Base-by-base conservation (phyloP, 345 rosid genomes). In the Anastatica hierochuntica region DNA sequence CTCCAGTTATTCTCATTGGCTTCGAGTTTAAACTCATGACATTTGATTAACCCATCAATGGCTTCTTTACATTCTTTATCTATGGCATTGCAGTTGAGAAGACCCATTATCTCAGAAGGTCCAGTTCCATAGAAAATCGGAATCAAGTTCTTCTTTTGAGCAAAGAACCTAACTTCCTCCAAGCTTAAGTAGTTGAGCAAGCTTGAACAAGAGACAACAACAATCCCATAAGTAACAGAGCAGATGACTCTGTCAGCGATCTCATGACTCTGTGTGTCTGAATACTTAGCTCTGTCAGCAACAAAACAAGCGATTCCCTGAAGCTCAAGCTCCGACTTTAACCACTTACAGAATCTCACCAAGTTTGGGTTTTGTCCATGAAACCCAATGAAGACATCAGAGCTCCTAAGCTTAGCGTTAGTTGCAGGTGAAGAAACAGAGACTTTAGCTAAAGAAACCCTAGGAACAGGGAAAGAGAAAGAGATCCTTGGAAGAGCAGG, bases 271-370 rank as follows among this genome's bases (percentile, higher is more conserved):
- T 90, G 95, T 9, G 60, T 63, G 55, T 84, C 83, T 0, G 88
- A 76, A 56, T 82, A 90, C 68, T 77, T 84, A 0, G 94, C 87
- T 68, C 94, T 74, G 36, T 90, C 97, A 5, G 90, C 94, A 12
- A 86, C 82, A 41, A 90, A 90, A 49, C 96, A 86, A 44, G 90
- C 97, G 47, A 90, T 86, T 2, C 97, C 96, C 70, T 86, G 90
- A 58, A 86, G 78, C 77, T 90, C 94, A 35, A 84, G 86, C 74
- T 90, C 96, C 13, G 96, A 90, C 70, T 86, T 90, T 18, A 90
- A 68, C 97, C 97, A 90, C 74, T 86, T 86, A 58, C 87, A 84
- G 67, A 90, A 86, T 39, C 90, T 79, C 30, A 76, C 58, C 70
- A 90, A 64, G 74, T 79, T 86, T 24, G 94, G 88, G 72, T 82